phyloP scores from a whole-genome alignment of 1,284 basidiomycete species.

The Papiliotrema flavescens region DNA sequence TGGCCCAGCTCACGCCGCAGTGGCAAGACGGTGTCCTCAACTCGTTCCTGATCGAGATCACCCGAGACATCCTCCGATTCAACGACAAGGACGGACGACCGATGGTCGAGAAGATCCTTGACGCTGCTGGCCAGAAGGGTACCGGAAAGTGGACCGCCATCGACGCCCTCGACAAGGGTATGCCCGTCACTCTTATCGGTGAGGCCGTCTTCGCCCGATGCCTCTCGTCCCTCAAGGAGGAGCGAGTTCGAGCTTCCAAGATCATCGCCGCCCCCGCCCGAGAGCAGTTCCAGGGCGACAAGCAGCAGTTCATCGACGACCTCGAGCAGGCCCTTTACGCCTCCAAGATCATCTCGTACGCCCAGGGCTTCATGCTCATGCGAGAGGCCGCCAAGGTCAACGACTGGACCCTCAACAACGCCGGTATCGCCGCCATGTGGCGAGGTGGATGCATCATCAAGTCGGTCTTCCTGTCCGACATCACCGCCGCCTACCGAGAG shows the following conservation, averaged over 20 bases:
- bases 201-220: slow-evolving; percentile 99
- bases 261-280: slow-evolving; percentile 82
- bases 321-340: slow-evolving; percentile 99
- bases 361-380: slow-evolving; percentile 99
- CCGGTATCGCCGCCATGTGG: slow-evolving; percentile 99
- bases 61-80: slow-evolving; percentile 89
- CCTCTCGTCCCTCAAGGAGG: slow-evolving; percentile 95
- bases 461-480: slow-evolving; percentile 88
- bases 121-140: slow-evolving; percentile 97
- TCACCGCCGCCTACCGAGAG: slow-evolving; percentile 88
- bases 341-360: slow-evolving; percentile 98
- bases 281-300: slow-evolving; percentile 94
- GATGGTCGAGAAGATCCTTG: slow-evolving; percentile 90
- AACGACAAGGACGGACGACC: slow-evolving; percentile 87
- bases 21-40: slow-evolving; percentile 99
- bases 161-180: slow-evolving; percentile 93
- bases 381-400: slow-evolving; percentile 94
- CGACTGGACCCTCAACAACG: slow-evolving; percentile 64
- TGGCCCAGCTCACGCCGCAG: slow-evolving; percentile 8
- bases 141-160: slow-evolving; percentile 99
- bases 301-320: slow-evolving; percentile 93
- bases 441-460: slow-evolving; percentile 99
- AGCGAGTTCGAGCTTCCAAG: slow-evolving; percentile 91
- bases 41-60: slow-evolving; percentile 99
- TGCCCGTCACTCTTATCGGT: slow-evolving; percentile 93